Base-by-base conservation (phyloP, 139 green algal genomes). In the Monoraphidium neglectum region DNA sequence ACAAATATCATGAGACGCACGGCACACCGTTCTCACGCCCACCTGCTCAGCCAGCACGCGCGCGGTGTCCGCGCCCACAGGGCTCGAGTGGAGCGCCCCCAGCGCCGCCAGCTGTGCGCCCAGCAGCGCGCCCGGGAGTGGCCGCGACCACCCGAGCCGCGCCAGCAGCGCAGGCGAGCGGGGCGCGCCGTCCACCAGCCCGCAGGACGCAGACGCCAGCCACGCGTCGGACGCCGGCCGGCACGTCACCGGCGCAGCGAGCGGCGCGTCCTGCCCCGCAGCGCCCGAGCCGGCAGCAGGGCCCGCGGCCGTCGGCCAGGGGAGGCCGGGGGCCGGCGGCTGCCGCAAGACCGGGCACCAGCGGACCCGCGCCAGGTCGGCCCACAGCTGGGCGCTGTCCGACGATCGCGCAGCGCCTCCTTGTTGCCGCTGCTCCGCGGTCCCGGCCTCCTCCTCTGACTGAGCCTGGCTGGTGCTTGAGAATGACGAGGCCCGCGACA, bases 331-430 rank as follows among this genome's bases (percentile, higher is more conserved):
- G 5, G 65, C 65, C 1, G 87, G 91, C 3, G 84, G 37, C 4
- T 70, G 23, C 1, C 51, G 18, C 23, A 91, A 62, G 23, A 92
- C 83, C 1, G 91, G 91, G 66, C 83, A 90, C 91, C 91, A 95
- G 30, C 53, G 61, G 0, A 90, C 79, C 5, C 36, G 74, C 0
- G 75, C 35, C 32, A 95, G 79, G 46, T 89, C 77, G 13, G 69
- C 40, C 86, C 86, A 92, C 38, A 91, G 89, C 28, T 16, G 57
- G 10, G 5, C 28, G n/a, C 18, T 60, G 18, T 60, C 51, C 18
- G 51, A 18, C 51, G 51, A 18, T 21, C 51, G 51, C 18, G 51
- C 51, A 21, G 18, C 21, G 51, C 18, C 51, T n/a, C n/a, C n/a
- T n/a, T n/a, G n/a, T n/a, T n/a, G n/a, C n/a, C n/a, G n/a, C n/a